Evolutionary conservation across 192 early-diverging fungal species (phyloP), one percentile per base, ranked within the genome.

Genomic region (Funneliformis geosporum): DNA sequence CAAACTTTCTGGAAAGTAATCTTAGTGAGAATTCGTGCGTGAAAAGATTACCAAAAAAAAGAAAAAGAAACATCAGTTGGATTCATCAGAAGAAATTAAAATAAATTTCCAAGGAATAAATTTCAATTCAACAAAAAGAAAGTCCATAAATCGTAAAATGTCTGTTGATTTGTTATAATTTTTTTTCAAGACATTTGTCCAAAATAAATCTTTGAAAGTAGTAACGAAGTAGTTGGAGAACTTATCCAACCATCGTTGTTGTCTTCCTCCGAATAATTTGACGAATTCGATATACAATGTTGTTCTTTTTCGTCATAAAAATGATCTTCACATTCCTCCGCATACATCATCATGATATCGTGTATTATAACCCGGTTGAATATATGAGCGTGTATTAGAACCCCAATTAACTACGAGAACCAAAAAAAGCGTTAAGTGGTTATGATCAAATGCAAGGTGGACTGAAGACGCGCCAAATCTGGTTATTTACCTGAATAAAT

Each of bases 401-500:
- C 50, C 7, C 50, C 50, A 55, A 55, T 21, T 55, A 55, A n/a
- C 50, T 55, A 21, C 18, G 2, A 33, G 33, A 33, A 55, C 5
- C 4, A 55, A 18, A 55, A n/a, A 21, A 11, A 44, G 5, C 0
- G 43, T 44, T 44, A 44, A 44, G n/a, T n/a, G 5, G 43, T 44
- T 10, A 10, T 9, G 5, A 44, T 7, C 9, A 44, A 1, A 10
- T 44, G 43, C 5, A 44, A 44, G 9, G 5, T 44, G n/a, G n/a
- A n/a, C n/a, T n/a, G 9, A 44, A 44, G 43, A 44, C 43, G 43
- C 43, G 43, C 5, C 5, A 12, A 25, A 62, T 27, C 23, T 27
- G 23, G 3, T 4, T 39, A 46, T 40, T 47, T 72, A 72, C 70
- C 44, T 72, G 70, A 44, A 72, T 14, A 18, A 72, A 72, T 50